These are phyloP conservation scores for Corylus americana DNA, from an alignment of 306 rosid species.

Conservation along the genomic window DNA sequence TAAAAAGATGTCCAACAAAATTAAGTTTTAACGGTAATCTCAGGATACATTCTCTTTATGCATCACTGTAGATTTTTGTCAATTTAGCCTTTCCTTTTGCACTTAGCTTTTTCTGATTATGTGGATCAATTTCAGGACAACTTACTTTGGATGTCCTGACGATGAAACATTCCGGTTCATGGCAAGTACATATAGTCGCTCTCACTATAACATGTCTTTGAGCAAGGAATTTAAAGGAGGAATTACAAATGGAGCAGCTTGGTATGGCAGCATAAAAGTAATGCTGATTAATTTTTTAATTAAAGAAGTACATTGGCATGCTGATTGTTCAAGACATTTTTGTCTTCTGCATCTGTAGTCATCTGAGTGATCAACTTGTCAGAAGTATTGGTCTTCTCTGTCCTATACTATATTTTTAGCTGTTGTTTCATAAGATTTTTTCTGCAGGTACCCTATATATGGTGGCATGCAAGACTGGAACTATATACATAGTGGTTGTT, in stretches of 20 bases:
- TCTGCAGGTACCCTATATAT: constrained; percentile 86
- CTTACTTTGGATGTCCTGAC: constrained; percentile 84
- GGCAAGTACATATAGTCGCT: constrained; percentile 82
- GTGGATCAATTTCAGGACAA: constrained; percentile 56
- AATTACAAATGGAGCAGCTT: constrained; percentile 84
- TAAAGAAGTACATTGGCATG: constrained; percentile 9
- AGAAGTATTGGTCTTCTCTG: not conserved
- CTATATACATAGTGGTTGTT: constrained; percentile 80
- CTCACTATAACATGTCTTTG: constrained; percentile 85
- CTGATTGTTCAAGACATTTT: not conserved
- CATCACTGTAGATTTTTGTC: not conserved
- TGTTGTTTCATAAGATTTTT: constrained; percentile 34
- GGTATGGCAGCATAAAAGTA: constrained; percentile 53
- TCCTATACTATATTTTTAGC: constrained; percentile 20
- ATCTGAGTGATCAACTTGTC: not conserved
- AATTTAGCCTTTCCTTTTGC: constrained; percentile 12
- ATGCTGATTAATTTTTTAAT: constrained; percentile 21
- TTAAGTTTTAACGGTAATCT: not conserved
- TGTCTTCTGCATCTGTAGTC: not conserved
- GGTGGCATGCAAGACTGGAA: constrained; percentile 99
- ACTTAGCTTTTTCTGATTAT: constrained; percentile 26
- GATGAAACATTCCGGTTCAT: constrained; percentile 79
- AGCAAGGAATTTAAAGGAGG: constrained; percentile 84
- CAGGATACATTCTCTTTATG: constrained; percentile 14
- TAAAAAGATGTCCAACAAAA: not conserved